A percentile compares a stretch with the other conserved stretches of the same genome.
These are phyloP conservation scores for Lecanicillium sp. DNA, from an alignment of 2,329 filamentous ascomycete species.

Conservation along the genomic window DNA sequence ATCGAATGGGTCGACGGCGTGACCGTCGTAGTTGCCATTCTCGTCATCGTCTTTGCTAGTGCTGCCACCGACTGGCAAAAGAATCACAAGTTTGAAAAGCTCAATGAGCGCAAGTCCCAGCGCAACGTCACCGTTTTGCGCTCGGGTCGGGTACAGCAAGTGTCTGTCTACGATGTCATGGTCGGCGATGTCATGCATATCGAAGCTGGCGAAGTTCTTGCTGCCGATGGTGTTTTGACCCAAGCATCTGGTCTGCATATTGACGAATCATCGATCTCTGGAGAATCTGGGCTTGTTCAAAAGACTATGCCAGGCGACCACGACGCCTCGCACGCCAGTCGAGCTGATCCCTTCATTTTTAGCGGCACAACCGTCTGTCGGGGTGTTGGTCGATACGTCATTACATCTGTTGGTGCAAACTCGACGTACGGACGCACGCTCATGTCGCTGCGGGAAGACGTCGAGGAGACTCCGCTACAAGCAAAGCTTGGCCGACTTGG, in stretches of 20 bases:
- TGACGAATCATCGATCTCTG: conserved; percentile 64
- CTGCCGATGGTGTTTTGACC: conserved; percentile 64
- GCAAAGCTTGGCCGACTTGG: conserved; percentile 69
- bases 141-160: conserved; percentile 62
- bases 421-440: conserved; percentile 71
- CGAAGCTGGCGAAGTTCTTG: conserved; percentile 65
- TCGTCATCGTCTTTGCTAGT: conserved; percentile 68
- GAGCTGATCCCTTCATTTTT: conserved; percentile 68
- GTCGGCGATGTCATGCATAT: conserved; percentile 68
- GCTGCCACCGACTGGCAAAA: conserved; percentile 80
- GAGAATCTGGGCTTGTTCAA: conserved; percentile 53
- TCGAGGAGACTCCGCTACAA: conserved; percentile 70
- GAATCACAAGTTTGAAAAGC: conserved; percentile 69
- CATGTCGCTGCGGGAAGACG: conserved; percentile 69
- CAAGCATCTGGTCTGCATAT: conserved; percentile 51
- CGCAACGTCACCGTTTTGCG: conserved; percentile 65
- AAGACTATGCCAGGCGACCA: conserved; percentile 55
- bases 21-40: conserved; percentile 68
- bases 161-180: conserved; percentile 62
- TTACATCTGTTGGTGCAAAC: conserved; percentile 65
- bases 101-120: conserved; percentile 74
- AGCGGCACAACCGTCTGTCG: conserved; percentile 72
- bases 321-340: conserved; percentile 40
- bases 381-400: conserved; percentile 67
- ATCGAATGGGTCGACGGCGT: conserved; percentile 79